phyloP scores from a whole-genome alignment of 352 stramenopile genomes.

The Peronospora farinosa region DNA sequence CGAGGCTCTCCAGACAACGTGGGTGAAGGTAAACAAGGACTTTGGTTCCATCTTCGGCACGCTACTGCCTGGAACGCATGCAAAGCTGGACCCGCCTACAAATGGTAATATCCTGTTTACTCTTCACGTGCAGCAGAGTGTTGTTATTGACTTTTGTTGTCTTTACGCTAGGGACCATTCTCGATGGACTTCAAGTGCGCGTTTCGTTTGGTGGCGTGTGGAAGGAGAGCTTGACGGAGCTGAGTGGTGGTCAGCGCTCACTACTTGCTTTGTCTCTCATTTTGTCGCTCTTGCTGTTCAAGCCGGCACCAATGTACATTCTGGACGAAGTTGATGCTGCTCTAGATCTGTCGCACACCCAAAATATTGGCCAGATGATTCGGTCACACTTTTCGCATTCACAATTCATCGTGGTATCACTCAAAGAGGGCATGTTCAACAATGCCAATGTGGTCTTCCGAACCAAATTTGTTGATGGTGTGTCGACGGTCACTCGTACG shows the following conservation, averaged over 20 bases:
- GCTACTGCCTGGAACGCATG: slow-evolving; percentile 93
- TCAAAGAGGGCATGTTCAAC: slow-evolving; percentile 99
- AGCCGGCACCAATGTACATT: slow-evolving; percentile 99
- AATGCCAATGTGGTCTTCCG: slow-evolving; percentile 99
- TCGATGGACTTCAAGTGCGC: slow-evolving; percentile 96
- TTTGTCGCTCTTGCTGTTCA: slow-evolving; percentile 97
- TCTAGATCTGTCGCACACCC: slow-evolving; percentile 98
- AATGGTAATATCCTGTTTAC: slow-evolving; percentile 45
- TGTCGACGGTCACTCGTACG: slow-evolving; percentile 97
- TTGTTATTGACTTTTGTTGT: slow-evolving; percentile 10
- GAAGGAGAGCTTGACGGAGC: slow-evolving; percentile 98
- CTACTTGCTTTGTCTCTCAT: slow-evolving; percentile 99
- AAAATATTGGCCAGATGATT: slow-evolving; percentile 99
- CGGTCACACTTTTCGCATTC: slow-evolving; percentile 98
- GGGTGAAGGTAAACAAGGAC: slow-evolving; percentile 98
- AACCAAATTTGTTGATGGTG: slow-evolving; percentile 99
- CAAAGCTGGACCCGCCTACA: slow-evolving; percentile 96
- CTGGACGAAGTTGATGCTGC: slow-evolving; percentile 99
- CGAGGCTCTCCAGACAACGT: slow-evolving; percentile 93
- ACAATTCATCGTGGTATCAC: slow-evolving; percentile 99
- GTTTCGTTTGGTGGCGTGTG: slow-evolving; percentile 98
- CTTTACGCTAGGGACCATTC: slow-evolving; percentile 54
- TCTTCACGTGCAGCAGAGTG: background rate
- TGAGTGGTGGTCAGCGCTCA: slow-evolving; percentile 98
- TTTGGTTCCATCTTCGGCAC: slow-evolving; percentile 99